phyloP scores from a whole-genome alignment of 306 rosid species.

The Quercus parvula region DNA sequence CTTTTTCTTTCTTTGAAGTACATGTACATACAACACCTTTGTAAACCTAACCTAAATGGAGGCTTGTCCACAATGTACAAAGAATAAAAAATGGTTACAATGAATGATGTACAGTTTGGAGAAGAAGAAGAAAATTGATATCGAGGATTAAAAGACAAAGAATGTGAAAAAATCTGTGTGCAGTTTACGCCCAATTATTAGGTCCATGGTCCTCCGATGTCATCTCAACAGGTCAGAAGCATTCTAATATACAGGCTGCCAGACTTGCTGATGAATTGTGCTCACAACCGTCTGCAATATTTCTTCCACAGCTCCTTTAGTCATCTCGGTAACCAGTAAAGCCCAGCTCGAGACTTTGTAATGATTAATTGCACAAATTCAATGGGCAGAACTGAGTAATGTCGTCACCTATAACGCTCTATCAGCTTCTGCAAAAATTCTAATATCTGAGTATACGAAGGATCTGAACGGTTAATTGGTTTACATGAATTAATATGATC shows the following conservation, averaged over 20 bases:
- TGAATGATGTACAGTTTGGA: too few relatives aligned
- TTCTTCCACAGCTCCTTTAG: neutral
- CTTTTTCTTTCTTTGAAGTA: too few relatives aligned
- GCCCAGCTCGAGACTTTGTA: slow-evolving; percentile 12
- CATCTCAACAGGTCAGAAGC: neutral
- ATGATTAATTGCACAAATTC: slow-evolving; percentile 9
- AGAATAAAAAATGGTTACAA: neutral
- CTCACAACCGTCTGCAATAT: neutral
- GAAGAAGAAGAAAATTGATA: too few relatives aligned
- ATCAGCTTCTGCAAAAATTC: slow-evolving; percentile 72
- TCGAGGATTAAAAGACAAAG: too few relatives aligned
- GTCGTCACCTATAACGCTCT: slow-evolving; percentile 30
- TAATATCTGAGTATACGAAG: slow-evolving; percentile 76
- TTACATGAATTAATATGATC: slow-evolving; percentile 97
- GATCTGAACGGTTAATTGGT: slow-evolving; percentile 73
- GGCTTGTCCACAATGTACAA: slow-evolving; percentile 4
- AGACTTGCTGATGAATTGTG: slow-evolving; percentile 10
- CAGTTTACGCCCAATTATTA: too few relatives aligned
- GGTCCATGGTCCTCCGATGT: neutral
- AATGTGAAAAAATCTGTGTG: too few relatives aligned
- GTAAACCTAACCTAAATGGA: neutral
- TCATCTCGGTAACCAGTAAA: neutral
- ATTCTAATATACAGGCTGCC: neutral
- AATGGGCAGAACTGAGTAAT: neutral
- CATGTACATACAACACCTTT: neutral